phyloP scores from a whole-genome alignment of 805 yeast genomes.

The Candida palmyrensis region DNA sequence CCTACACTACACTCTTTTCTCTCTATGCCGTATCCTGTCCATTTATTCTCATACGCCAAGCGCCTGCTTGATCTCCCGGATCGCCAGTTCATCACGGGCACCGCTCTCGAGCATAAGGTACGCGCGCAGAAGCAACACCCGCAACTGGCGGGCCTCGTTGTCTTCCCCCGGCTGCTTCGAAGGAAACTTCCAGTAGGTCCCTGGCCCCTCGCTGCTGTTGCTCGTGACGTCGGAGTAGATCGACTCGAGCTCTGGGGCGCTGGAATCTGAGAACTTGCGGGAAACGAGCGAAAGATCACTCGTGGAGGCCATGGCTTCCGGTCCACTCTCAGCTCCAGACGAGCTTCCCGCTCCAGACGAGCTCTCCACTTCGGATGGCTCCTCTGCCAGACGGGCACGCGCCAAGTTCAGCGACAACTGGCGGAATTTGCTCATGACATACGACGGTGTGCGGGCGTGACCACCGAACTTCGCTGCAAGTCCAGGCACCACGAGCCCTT shows the following conservation, averaged over 20 bases:
- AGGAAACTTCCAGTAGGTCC: slow-evolving; percentile 1
- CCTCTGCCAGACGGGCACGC: not conserved
- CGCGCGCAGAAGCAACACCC: slow-evolving; percentile 22
- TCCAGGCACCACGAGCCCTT: slow-evolving; percentile 1
- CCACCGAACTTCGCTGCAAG: slow-evolving; percentile 4
- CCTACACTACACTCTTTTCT: too few relatives aligned
- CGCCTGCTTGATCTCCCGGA: slow-evolving; percentile 9
- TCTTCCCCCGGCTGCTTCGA: slow-evolving; percentile 1
- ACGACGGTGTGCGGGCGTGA: slow-evolving; percentile 12
- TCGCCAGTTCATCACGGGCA: slow-evolving; percentile 12
- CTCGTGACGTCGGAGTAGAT: not conserved
- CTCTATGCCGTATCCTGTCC: slow-evolving; percentile 1
- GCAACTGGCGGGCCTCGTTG: slow-evolving; percentile 23
- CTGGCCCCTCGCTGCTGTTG: not conserved
- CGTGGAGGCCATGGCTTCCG: too few relatives aligned
- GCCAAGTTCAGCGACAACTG: slow-evolving; percentile 17
- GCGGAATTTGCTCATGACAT: slow-evolving; percentile 27
- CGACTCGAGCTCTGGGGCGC: too few relatives aligned
- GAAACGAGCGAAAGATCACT: too few relatives aligned
- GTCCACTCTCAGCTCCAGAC: too few relatives aligned
- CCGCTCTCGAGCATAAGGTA: slow-evolving; percentile 15
- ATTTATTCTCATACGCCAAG: slow-evolving; percentile 9
- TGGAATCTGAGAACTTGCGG: too few relatives aligned
- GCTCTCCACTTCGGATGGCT: slow-evolving; percentile 2
- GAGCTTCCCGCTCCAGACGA: too few relatives aligned